These are phyloP conservation scores for Hyphodiscus sp. DNA, from an alignment of 2,329 filamentous ascomycete genomes.

Conservation along the genomic window DNA sequence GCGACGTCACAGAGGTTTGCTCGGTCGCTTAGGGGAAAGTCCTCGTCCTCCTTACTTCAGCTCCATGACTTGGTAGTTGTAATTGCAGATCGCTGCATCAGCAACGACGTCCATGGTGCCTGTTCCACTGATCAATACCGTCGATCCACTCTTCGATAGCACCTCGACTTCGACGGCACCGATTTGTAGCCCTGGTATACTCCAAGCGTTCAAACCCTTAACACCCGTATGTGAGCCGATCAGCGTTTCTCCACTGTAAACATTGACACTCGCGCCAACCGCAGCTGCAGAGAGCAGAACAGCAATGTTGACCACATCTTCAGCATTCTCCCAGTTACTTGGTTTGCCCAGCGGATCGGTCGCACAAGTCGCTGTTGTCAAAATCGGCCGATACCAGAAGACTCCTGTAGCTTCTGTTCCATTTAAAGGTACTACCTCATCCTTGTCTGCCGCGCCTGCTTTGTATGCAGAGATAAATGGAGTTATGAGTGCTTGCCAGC, in stretches of 20 bases:
- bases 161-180: neutral
- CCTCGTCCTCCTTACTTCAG: neutral
- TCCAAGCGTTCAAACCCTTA: conserved; percentile 1
- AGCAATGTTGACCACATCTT: conserved; percentile 4
- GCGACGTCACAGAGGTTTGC: too few relatives aligned
- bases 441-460: neutral
- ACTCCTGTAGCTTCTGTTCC: neutral
- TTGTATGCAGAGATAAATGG: neutral
- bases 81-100: conserved; percentile 10
- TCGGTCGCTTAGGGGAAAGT: too few relatives aligned
- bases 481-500: neutral
- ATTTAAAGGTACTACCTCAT: neutral
- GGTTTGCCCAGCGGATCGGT: conserved; percentile 1
- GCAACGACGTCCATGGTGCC: conserved; percentile 1
- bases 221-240: neutral
- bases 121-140: neutral
- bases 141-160: conserved; percentile 4
- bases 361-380: neutral
- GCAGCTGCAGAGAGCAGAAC: neutral
- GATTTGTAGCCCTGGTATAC: neutral
- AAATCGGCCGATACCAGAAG: neutral
- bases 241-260: neutral
- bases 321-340: neutral
- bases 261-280: neutral
- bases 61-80: conserved; percentile 9